These are phyloP conservation scores for Chenopodium quinoa DNA, from an alignment of 148 eudicot species.

Conservation along the genomic window DNA sequence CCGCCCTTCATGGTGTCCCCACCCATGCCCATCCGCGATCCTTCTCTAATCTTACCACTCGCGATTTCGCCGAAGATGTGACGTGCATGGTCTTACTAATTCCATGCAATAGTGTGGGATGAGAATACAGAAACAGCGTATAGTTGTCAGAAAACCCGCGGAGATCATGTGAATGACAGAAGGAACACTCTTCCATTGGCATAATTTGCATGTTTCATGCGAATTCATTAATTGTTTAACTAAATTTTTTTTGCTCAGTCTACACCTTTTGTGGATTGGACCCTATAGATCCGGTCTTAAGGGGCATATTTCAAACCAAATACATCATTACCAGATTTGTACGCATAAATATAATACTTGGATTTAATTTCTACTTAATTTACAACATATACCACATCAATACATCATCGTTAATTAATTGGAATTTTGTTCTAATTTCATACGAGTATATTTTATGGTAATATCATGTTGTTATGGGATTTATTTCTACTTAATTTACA, in stretches of 20 bases:
- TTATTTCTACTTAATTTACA: too few species aligned
- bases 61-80: too few species aligned
- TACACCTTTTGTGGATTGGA: conserved; percentile 3
- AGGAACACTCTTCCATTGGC: conserved; percentile 13
- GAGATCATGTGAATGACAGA: conserved; percentile 28
- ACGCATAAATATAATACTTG: too few species aligned
- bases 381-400: too few species aligned
- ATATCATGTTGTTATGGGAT: too few species aligned
- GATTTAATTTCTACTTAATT: too few species aligned
- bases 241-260: neutral
- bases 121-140: neutral
- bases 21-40: too few species aligned
- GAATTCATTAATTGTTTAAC: conserved; percentile 9
- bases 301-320: neutral
- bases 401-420: too few species aligned
- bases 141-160: conserved; percentile 15
- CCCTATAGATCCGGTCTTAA: neutral
- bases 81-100: neutral
- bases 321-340: neutral
- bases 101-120: neutral
- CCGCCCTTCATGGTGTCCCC: too few species aligned
- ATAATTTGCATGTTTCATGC: conserved; percentile 20
- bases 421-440: too few species aligned
- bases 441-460: too few species aligned
- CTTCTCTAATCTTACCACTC: too few species aligned